These are phyloP conservation scores for Tuber magnatum DNA, from an alignment of 495 filamentous ascomycete genomes.

Conservation along the genomic window DNA sequence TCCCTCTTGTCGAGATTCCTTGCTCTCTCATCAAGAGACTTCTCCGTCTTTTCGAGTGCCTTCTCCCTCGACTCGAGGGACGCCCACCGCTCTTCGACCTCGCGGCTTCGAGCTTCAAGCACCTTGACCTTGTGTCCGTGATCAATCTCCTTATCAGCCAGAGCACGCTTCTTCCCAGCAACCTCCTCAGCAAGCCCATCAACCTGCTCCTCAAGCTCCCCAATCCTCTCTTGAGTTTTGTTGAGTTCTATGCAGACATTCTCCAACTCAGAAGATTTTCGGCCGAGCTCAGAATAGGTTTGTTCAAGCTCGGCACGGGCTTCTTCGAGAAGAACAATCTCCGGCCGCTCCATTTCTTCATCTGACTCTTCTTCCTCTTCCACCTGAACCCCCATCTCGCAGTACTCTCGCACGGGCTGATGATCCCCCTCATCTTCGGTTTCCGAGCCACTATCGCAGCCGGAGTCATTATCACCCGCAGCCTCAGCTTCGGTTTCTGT, in stretches of 20 bases:
- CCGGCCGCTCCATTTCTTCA: conserved; percentile 24
- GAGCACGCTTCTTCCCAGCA: conserved; percentile 22
- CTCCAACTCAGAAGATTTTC: conserved; percentile 35
- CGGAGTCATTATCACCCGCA: conserved; percentile 36
- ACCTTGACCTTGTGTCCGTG: conserved; percentile 19
- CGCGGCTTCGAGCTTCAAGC: conserved; percentile 20
- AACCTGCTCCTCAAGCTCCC: conserved; percentile 34
- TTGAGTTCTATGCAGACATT: conserved; percentile 31
- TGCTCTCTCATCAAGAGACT: conserved; percentile 45
- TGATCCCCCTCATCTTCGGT: conserved; percentile 27
- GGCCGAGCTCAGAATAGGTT: conserved; percentile 29
- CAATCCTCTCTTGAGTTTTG: conserved; percentile 25
- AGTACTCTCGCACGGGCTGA: conserved; percentile 36
- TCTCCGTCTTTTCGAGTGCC: conserved; percentile 48
- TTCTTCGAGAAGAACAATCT: conserved; percentile 35
- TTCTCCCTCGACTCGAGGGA: conserved; percentile 48
- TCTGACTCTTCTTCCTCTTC: conserved; percentile 24
- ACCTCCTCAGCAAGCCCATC: conserved; percentile 31
- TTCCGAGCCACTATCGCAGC: conserved; percentile 24
- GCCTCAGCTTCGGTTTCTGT: conserved; percentile 27
- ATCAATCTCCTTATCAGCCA: conserved; percentile 14
- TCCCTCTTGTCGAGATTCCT: conserved; percentile 48
- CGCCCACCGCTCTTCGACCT: conserved; percentile 28
- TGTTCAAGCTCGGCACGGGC: conserved; percentile 37
- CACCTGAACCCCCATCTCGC: conserved; percentile 37